Evolutionary conservation across 2,329 filamentous ascomycete species (phyloP).

Genomic region (Massarina eburnea): DNA sequence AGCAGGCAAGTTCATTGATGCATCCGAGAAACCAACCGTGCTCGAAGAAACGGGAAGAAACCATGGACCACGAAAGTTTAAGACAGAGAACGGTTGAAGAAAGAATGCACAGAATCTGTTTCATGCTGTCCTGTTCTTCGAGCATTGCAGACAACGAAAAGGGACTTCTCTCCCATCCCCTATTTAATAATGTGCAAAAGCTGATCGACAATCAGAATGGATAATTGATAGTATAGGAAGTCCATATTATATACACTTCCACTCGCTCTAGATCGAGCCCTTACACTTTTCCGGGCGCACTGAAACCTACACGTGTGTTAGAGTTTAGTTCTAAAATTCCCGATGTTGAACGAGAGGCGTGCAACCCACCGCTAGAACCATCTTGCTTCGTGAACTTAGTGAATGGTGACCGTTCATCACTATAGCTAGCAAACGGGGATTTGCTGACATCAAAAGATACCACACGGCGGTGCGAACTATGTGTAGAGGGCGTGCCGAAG

Average conservation of each 20-base stretch:
- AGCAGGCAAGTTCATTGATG: slow-evolving; percentile 3
- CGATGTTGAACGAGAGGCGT: neutral
- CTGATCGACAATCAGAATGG: too few relatives aligned
- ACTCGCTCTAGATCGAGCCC: too few relatives aligned
- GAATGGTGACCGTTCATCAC: slow-evolving; percentile 8
- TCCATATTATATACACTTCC: too few relatives aligned
- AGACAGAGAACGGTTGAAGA: too few relatives aligned
- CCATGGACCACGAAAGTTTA: too few relatives aligned
- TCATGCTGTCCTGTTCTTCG: too few relatives aligned
- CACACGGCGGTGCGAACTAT: neutral
- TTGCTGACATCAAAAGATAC: slow-evolving; percentile 4
- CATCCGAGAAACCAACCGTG: slow-evolving; percentile 7
- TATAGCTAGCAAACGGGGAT: slow-evolving; percentile 10
- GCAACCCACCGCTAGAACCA: neutral
- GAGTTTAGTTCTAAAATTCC: neutral
- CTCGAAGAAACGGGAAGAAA: neutral
- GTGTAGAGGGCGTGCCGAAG: slow-evolving; percentile 9
- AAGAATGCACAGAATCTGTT: too few relatives aligned
- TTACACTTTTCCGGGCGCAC: neutral
- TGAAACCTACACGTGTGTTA: neutral
- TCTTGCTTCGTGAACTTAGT: neutral
- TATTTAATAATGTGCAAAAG: too few relatives aligned
- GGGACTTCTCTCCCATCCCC: too few relatives aligned
- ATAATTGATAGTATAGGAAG: too few relatives aligned
- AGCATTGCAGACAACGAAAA: too few relatives aligned